phyloP scores from a whole-genome alignment of 108 stramenopile species.

The Schizochytrium sp. region DNA sequence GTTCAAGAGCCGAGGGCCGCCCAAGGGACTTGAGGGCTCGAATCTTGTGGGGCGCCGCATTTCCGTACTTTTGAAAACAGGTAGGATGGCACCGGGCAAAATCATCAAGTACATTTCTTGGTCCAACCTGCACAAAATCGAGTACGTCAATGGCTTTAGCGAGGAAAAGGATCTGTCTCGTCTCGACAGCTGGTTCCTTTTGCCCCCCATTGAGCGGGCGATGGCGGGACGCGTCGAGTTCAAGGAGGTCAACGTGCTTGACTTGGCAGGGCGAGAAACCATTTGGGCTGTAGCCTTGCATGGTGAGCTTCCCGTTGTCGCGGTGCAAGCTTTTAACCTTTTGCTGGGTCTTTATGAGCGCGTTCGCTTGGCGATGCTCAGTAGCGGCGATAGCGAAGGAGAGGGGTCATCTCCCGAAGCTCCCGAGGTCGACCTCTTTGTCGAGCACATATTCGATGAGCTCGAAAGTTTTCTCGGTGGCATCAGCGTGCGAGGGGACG shows the following conservation, averaged over 20 bases:
- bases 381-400: not conserved
- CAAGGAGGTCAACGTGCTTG: not conserved
- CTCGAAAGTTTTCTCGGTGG: not conserved
- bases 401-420: not conserved
- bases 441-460: not conserved
- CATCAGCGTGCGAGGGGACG: not conserved
- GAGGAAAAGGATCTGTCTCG: not conserved
- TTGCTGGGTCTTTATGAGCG: not conserved
- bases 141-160: not conserved
- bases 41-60: not conserved
- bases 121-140: constrained; percentile 9
- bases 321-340: not conserved
- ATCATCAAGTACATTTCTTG: not conserved
- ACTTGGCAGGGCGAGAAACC: not conserved
- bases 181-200: not conserved
- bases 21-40: not conserved
- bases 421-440: not conserved
- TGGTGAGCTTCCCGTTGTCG: not conserved
- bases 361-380: not conserved
- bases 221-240: not conserved
- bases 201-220: not conserved
- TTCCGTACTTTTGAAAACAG: not conserved
- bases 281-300: constrained; percentile 3
- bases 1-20: not conserved
- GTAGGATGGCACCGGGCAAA: not conserved